These are phyloP conservation scores for Nannizzia gypsea DNA, from an alignment of 2,329 filamentous ascomycete species.

Conservation along the genomic window DNA sequence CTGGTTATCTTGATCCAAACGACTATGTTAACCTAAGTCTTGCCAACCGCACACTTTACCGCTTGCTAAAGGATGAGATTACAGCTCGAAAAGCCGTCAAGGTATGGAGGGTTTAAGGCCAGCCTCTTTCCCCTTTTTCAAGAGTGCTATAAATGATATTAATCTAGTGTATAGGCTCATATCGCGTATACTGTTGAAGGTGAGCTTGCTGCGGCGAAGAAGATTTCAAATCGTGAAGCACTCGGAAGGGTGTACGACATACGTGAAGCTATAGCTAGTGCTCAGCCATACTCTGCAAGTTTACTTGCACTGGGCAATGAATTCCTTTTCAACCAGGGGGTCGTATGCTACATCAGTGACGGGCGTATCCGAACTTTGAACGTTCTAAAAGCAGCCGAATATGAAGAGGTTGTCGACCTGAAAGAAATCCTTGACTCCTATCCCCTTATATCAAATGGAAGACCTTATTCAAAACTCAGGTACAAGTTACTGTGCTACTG, in stretches of 20 bases:
- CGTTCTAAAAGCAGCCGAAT: constrained; percentile 38
- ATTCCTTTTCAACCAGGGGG: constrained; percentile 52
- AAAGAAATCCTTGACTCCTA: constrained; percentile 6
- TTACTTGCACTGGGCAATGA: constrained; percentile 48
- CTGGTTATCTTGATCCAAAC: constrained; percentile 43
- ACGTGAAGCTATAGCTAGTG: constrained; percentile 47
- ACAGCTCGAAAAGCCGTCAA: constrained; percentile 48
- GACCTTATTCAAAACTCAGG: not conserved
- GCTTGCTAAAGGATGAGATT: constrained; percentile 42
- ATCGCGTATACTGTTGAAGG: constrained; percentile 37
- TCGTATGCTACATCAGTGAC: constrained; percentile 51
- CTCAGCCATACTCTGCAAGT: constrained; percentile 50
- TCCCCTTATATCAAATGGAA: not conserved
- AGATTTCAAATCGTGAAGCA: constrained; percentile 40
- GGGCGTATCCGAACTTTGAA: constrained; percentile 48
- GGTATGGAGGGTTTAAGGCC: constrained; percentile 32
- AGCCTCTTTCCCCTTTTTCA: not conserved
- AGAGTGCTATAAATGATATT: constrained; percentile 7
- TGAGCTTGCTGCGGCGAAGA: constrained; percentile 25
- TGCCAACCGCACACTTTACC: constrained; percentile 41
- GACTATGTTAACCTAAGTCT: constrained; percentile 48
- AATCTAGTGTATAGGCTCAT: constrained; percentile 26
- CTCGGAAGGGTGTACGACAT: constrained; percentile 52
- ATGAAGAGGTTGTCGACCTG: constrained; percentile 48
- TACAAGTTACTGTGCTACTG: constrained; percentile 44